Evolutionary conservation across 2,329 filamentous ascomycete species (phyloP), one percentile per base, ranked within the genome.

Genomic region (Xylariaceae sp.): DNA sequence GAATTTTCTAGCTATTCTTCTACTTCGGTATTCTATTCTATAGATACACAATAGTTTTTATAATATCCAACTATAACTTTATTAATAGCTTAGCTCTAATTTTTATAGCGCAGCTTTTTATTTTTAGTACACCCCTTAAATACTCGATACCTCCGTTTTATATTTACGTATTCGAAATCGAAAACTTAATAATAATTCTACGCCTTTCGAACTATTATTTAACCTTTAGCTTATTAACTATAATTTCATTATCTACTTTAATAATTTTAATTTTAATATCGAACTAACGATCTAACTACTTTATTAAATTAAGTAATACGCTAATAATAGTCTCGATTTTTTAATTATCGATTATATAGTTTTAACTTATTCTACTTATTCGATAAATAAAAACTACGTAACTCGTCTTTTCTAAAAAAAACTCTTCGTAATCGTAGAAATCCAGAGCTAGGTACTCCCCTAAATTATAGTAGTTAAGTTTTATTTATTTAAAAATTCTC

Each of bases 141-240:
- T 17, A 17, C 17, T 36, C 17, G 8, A 17, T 16, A 7, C 17
- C 17, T 7, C 11, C 12, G 33, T n/a, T 36, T 36, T 36, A 19
- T 10, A n/a, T 8, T 36, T n/a, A 29, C 8, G n/a, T 37, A 37
- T 16, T 2, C 11, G 17, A 6, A 6, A 17, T 17, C 19, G 19
- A 37, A 39, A 39, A 12, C 4, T 4, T 39, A 39, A 39, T 39
- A 21, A 22, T 39, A 8, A 22, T 5, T 19, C 8, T 14, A 14
- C 25, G 25, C 14, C 5, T 25, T 43, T 36, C 37, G 25, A 43
- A 37, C 20, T 23, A 43, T 36, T 43, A 22, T 37, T 36, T 36
- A 43, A 43, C 12, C 16, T 22, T 16, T 6, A 17, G 8, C 10
- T 21, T 21, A 38, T 21, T 38, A 20, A 22, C 7, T 7, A 22